These are phyloP conservation scores for Ailanthus altissimus DNA, from an alignment of 345 rosid species.

Conservation along the genomic window DNA sequence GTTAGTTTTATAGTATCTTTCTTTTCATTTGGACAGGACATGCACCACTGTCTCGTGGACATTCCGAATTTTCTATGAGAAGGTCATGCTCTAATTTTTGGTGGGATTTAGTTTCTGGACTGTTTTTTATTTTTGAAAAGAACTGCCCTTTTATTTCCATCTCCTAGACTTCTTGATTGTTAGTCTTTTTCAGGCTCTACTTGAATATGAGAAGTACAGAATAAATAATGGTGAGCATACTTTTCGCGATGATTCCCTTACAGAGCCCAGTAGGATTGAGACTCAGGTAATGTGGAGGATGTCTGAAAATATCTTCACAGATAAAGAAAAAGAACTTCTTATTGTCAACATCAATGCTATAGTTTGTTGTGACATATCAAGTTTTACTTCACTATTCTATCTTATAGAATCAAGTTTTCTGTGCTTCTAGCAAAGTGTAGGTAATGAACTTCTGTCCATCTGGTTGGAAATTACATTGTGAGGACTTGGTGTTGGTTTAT, in stretches of 20 bases:
- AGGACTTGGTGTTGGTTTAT: background rate
- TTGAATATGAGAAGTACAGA: constrained; percentile 67
- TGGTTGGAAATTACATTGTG: background rate
- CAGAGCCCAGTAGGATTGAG: constrained; percentile 45
- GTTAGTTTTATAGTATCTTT: background rate
- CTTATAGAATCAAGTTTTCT: background rate
- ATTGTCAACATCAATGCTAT: constrained; percentile 4
- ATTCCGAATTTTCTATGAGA: constrained; percentile 68
- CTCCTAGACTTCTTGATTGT: background rate
- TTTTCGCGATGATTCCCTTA: constrained; percentile 36
- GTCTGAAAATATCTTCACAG: background rate
- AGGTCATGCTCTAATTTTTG: constrained; percentile 42
- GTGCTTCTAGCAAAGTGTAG: background rate
- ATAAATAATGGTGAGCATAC: constrained; percentile 52
- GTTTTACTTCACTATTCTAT: background rate
- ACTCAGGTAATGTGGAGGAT: constrained; percentile 43
- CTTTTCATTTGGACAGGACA: constrained; percentile 44
- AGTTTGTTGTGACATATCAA: constrained; percentile 9
- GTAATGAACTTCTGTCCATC: background rate
- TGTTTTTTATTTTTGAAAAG: background rate
- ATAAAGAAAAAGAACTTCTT: background rate
- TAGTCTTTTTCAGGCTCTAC: constrained; percentile 44
- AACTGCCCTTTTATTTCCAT: background rate
- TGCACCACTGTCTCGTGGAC: constrained; percentile 83
- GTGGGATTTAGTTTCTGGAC: background rate